Percentiles rank a stretch among this genome's conserved stretches.
These are phyloP conservation scores for Trichophaea hybrida DNA, from an alignment of 2,329 filamentous ascomycete species.

Conservation along the genomic window DNA sequence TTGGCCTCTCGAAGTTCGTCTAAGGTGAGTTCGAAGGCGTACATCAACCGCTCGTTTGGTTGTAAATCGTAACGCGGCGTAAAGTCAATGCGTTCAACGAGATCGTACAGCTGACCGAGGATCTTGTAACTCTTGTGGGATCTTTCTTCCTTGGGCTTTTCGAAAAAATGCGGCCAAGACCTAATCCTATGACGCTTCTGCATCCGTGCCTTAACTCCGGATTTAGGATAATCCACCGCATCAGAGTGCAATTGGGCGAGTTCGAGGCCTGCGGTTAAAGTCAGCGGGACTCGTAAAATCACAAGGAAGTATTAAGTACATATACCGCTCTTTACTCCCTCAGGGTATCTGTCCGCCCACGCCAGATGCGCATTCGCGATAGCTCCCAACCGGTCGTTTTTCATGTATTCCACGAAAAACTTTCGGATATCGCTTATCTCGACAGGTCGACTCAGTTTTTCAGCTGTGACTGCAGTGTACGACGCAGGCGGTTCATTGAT, in stretches of 20 bases:
- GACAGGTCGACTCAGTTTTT: constrained; percentile 44
- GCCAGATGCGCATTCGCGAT: constrained; percentile 77
- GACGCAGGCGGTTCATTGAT: constrained; percentile 70
- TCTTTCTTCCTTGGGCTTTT: constrained; percentile 51
- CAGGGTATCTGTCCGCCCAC: constrained; percentile 48
- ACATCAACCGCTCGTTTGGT: constrained; percentile 64
- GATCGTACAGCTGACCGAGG: constrained; percentile 68
- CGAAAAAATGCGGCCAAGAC: constrained; percentile 36
- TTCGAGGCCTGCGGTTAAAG: constrained; percentile 39
- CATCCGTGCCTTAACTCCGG: constrained; percentile 62
- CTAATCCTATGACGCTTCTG: constrained; percentile 30
- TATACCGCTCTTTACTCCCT: constrained; percentile 51
- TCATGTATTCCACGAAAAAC: constrained; percentile 89
- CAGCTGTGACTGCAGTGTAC: constrained; percentile 46
- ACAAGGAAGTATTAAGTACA: constrained; percentile 38
- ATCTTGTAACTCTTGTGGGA: constrained; percentile 32
- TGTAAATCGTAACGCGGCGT: constrained; percentile 52
- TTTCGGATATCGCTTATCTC: constrained; percentile 57
- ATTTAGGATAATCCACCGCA: constrained; percentile 91
- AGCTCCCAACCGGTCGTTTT: constrained; percentile 63
- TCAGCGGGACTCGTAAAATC: neutral
- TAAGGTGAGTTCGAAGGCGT: constrained; percentile 43
- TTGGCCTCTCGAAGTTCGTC: constrained; percentile 44
- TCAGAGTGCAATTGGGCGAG: constrained; percentile 72
- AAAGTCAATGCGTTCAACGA: constrained; percentile 47